Conservation (phyloP, 2,329 filamentous ascomycete species). For the Aaosphaeria pasadenensis region DNA sequence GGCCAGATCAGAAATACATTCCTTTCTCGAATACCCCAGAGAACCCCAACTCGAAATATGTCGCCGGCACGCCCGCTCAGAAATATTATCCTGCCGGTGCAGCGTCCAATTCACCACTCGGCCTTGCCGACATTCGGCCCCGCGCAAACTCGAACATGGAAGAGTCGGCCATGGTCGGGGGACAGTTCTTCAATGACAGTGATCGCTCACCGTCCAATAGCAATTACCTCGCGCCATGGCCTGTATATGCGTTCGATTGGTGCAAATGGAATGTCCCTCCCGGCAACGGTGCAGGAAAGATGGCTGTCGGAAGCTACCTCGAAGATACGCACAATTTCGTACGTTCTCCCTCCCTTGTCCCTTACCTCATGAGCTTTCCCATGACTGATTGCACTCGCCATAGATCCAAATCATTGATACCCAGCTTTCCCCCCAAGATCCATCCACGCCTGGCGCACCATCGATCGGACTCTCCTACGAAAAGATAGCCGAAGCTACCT, state of each 20-base stretch:
- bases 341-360: constrained; percentile 24
- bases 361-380: background rate
- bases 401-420: constrained; percentile 97
- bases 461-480: constrained; percentile 83
- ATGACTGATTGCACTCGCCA: background rate
- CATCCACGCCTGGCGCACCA: constrained; percentile 66
- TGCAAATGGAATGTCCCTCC: constrained; percentile 90
- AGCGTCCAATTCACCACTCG: constrained; percentile 81
- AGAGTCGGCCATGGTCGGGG: constrained; percentile 63
- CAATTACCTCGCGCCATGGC: constrained; percentile 93
- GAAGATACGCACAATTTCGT: constrained; percentile 99
- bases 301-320: constrained; percentile 92
- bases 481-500: constrained; percentile 92
- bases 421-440: constrained; percentile 67
- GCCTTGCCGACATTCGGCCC: constrained; percentile 86
- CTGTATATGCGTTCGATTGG: constrained; percentile 97
- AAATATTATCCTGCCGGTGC: constrained; percentile 61
- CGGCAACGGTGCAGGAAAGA: constrained; percentile 73
- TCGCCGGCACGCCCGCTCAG: constrained; percentile 42
- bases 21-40: constrained; percentile 64
- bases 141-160: constrained; percentile 78
- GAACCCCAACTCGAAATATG: constrained; percentile 49
- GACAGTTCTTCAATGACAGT: constrained; percentile 61
- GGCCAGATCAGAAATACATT: constrained; percentile 60
- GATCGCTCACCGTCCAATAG: constrained; percentile 70